Percentiles rank a stretch among this genome's conserved stretches.
Conservation (phyloP, 1,284 basidiomycete genomes). For the Cryptococcus sp. region DNA sequence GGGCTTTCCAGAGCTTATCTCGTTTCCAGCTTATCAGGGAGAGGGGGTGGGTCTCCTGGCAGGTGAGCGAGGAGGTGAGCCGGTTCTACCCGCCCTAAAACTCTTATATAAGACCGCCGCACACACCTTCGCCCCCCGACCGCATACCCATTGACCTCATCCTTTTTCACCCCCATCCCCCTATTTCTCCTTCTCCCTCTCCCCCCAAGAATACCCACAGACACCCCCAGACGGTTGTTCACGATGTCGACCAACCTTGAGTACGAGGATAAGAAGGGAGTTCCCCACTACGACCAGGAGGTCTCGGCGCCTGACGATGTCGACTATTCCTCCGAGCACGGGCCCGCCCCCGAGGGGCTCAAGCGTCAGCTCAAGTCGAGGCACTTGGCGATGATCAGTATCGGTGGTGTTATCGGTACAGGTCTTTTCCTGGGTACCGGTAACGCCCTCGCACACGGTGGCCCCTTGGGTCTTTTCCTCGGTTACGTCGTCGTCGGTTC, state of each 20-base stretch:
- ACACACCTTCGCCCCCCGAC: too few relatives aligned
- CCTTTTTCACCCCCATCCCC: not conserved
- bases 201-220: constrained; percentile 1
- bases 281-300: constrained; percentile 3
- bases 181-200: not conserved
- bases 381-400: constrained; percentile 31
- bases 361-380: constrained; percentile 24
- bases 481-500: constrained; percentile 47
- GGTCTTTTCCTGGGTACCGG: constrained; percentile 28
- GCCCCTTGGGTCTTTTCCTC: constrained; percentile 50
- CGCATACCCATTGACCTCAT: too few relatives aligned
- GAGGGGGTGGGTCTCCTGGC: too few relatives aligned
- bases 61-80: too few relatives aligned
- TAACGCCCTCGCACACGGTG: constrained; percentile 44
- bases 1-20: too few relatives aligned
- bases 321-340: not conserved
- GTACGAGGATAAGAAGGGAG: constrained; percentile 20
- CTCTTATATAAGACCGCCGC: too few relatives aligned
- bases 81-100: too few relatives aligned
- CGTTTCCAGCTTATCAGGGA: too few relatives aligned
- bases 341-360: constrained; percentile 10
- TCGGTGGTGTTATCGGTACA: constrained; percentile 23
- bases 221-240: not conserved
- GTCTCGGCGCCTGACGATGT: constrained; percentile 2
- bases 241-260: not conserved